Conservation (phyloP, 2,329 filamentous ascomycete genomes). For the Phoma sp. region DNA sequence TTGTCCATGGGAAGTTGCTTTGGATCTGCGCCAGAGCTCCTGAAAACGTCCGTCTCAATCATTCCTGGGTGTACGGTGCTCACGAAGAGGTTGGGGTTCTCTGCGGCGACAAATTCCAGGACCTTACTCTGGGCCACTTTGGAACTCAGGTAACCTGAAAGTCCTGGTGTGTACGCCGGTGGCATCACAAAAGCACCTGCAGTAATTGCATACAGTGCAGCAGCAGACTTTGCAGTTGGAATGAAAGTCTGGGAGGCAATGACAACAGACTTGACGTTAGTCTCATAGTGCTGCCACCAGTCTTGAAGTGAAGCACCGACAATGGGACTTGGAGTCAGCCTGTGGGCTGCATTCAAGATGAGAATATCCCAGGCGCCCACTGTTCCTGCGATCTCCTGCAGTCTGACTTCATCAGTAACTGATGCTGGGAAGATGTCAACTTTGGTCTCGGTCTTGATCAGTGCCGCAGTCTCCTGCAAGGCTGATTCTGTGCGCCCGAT, state of each 20-base stretch:
- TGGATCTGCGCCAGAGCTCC: slow-evolving; percentile 13
- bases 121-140: slow-evolving; percentile 45
- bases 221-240: slow-evolving; percentile 11
- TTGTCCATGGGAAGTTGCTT: slow-evolving; percentile 23
- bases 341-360: slow-evolving; percentile 25
- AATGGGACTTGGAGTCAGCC: slow-evolving; percentile 14
- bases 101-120: slow-evolving; percentile 38
- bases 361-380: slow-evolving; percentile 30
- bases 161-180: neutral
- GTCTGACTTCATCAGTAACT: slow-evolving; percentile 18
- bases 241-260: slow-evolving; percentile 23
- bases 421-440: slow-evolving; percentile 9
- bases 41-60: slow-evolving; percentile 41
- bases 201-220: neutral
- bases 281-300: slow-evolving; percentile 29
- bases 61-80: slow-evolving; percentile 46
- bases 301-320: slow-evolving; percentile 17
- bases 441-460: neutral
- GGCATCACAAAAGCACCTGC: slow-evolving; percentile 13
- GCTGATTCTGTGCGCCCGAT: slow-evolving; percentile 46
- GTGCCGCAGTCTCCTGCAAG: slow-evolving; percentile 14
- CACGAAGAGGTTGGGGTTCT: slow-evolving; percentile 45
- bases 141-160: slow-evolving; percentile 41
- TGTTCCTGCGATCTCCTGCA: slow-evolving; percentile 21
- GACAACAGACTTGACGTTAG: slow-evolving; percentile 26